phyloP scores from a whole-genome alignment of 805 yeast genomes.

The Suhomyces prunicola region DNA sequence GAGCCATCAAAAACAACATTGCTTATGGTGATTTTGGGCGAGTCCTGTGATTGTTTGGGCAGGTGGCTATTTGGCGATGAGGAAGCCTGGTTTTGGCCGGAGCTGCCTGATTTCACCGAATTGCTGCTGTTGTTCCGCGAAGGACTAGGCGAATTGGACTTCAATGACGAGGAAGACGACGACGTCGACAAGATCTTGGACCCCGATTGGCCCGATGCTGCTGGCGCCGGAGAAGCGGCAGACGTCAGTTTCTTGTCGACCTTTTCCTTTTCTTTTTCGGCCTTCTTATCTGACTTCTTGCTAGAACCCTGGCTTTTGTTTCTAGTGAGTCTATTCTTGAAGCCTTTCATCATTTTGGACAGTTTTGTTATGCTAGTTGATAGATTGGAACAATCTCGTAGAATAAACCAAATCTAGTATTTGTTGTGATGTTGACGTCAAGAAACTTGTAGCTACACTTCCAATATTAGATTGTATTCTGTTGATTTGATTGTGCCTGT shows the following conservation, averaged over 20 bases:
- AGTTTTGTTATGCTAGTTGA: neutral
- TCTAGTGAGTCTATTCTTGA: slow-evolving; percentile 53
- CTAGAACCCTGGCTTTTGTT: slow-evolving; percentile 33
- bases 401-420: too few relatives aligned
- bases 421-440: neutral
- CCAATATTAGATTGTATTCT: neutral
- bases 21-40: slow-evolving; percentile 21
- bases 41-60: slow-evolving; percentile 16
- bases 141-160: slow-evolving; percentile 32
- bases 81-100: slow-evolving; percentile 1
- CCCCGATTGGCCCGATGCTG: slow-evolving; percentile 4
- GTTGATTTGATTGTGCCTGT: neutral
- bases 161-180: slow-evolving; percentile 24
- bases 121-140: slow-evolving; percentile 29
- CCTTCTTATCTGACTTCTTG: slow-evolving; percentile 36
- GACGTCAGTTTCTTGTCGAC: slow-evolving; percentile 26
- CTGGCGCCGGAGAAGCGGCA: slow-evolving; percentile 13
- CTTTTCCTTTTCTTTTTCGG: slow-evolving; percentile 41
- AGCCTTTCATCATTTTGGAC: slow-evolving; percentile 67
- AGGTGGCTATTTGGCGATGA: slow-evolving; percentile 13
- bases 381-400: too few relatives aligned
- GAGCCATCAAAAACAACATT: slow-evolving; percentile 10
- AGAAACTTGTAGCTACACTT: neutral
- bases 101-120: slow-evolving; percentile 17
- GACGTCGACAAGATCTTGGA: slow-evolving; percentile 16